These are phyloP conservation scores for Trichoderma simmonsii DNA, from an alignment of 2,329 filamentous ascomycete genomes.

Conservation along the genomic window DNA sequence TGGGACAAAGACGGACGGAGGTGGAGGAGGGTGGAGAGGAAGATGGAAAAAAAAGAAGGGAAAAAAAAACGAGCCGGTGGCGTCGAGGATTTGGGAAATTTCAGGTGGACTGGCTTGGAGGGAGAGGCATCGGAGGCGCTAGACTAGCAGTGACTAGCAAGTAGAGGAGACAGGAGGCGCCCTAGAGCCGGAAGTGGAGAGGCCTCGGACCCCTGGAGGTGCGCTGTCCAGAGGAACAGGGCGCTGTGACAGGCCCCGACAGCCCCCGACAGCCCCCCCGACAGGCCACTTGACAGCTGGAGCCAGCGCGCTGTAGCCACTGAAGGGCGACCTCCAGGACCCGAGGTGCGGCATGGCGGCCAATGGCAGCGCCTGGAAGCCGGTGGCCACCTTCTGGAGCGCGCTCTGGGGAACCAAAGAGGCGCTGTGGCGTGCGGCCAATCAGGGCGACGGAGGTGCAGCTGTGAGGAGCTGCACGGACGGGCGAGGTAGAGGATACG, in stretches of 20 bases:
- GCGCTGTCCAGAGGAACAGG: slow-evolving; percentile 6
- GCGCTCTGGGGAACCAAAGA: background rate
- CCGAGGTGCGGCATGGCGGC: slow-evolving; percentile 2
- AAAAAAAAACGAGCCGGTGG: slow-evolving; percentile 25
- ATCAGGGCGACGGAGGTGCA: background rate
- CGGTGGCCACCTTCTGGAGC: background rate
- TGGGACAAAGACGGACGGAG: slow-evolving; percentile 26
- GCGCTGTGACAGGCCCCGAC: slow-evolving; percentile 10
- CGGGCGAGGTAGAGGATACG: background rate
- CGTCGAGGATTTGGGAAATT: slow-evolving; percentile 15
- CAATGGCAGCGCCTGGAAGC: background rate
- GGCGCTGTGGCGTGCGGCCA: slow-evolving; percentile 10
- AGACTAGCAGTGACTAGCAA: background rate
- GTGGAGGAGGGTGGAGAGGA: slow-evolving; percentile 30
- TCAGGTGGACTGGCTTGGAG: slow-evolving; percentile 25
- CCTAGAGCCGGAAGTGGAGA: slow-evolving; percentile 14
- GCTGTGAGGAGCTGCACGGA: background rate
- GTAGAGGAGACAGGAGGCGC: slow-evolving; percentile 13
- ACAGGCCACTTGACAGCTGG: background rate
- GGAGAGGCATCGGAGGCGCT: slow-evolving; percentile 2
- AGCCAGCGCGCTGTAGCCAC: background rate
- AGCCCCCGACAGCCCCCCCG: background rate
- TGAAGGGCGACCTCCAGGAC: background rate
- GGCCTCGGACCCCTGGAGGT: slow-evolving; percentile 10
- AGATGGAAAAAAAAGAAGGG: slow-evolving; percentile 29